Evolutionary conservation across 2,329 filamentous ascomycete genomes (phyloP).

Genomic region (Pestalotiopsis fici): DNA sequence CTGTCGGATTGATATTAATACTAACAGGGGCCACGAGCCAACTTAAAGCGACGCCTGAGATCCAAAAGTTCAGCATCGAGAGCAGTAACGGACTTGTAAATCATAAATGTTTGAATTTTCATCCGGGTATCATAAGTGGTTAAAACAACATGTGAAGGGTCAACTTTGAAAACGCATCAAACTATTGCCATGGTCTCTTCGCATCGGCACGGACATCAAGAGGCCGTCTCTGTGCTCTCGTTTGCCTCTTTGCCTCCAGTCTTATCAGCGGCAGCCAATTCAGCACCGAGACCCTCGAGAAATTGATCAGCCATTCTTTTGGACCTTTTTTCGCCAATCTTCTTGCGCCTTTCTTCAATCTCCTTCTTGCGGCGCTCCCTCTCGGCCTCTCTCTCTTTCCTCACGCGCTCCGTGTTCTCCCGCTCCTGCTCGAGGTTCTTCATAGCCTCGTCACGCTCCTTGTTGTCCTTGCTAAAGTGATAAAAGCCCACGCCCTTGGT

Average conservation of each 20-base stretch:
- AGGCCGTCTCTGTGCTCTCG: not conserved
- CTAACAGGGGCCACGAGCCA: no score
- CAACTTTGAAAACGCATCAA: no score
- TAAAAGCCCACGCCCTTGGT: slow-evolving; percentile 92
- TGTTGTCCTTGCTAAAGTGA: slow-evolving; percentile 78
- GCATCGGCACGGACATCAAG: no score
- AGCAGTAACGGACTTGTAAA: no score
- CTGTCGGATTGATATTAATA: no score
- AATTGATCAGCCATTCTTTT: slow-evolving; percentile 37
- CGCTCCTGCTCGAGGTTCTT: slow-evolving; percentile 67
- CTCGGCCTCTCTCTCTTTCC: slow-evolving; percentile 56
- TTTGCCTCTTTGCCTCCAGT: not conserved
- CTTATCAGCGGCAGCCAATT: slow-evolving; percentile 20
- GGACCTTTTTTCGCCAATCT: slow-evolving; percentile 57
- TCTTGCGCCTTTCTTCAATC: slow-evolving; percentile 64
- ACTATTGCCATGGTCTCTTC: no score
- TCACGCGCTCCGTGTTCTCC: slow-evolving; percentile 65
- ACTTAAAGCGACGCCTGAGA: no score
- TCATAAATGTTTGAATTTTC: no score
- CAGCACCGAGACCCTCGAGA: slow-evolving; percentile 32
- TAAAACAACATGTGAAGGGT: no score
- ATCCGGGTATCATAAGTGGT: no score
- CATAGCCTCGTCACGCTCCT: slow-evolving; percentile 71
- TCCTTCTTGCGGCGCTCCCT: slow-evolving; percentile 60
- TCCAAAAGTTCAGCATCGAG: no score